Base-by-base conservation (phyloP, 495 filamentous ascomycete genomes). In the Penicillium mononematosum region DNA sequence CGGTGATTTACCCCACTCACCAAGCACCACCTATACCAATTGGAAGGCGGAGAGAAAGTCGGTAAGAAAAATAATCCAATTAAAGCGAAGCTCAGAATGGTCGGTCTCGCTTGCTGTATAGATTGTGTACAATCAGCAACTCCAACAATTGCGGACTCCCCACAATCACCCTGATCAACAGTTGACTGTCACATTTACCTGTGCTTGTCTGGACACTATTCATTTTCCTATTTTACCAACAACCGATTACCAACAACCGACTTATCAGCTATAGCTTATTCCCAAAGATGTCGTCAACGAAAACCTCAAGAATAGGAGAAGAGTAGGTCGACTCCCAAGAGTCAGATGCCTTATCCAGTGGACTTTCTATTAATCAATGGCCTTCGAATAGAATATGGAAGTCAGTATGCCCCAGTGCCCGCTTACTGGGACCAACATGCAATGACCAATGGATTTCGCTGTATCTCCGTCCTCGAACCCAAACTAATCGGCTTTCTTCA, bases 221-320 rank as follows among this genome's bases (percentile, higher is more conserved):
- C 17, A 9, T 27, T 52, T 17, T 43, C 3, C n/a, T 43, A 11
- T 38, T 36, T 10, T 10, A 10, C 31, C 38, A 10, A 31, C 20
- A 45, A n/a, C 38, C n/a, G n/a, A n/a, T n/a, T n/a, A n/a, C n/a
- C n/a, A n/a, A n/a, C n/a, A n/a, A n/a, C n/a, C n/a, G n/a, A n/a
- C n/a, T n/a, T 25, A 25, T 25, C 24, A 12, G 29, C 16, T 43
- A 41, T 9, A 48, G 16, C 12, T 29, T 42, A 16, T 6, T 16
- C 9, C 1, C 12, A 11, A 61, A 41, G 29, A 73, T 93, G 90
- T 88, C 92, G 63, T 87, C 84, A 38, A 75, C 71, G 12, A 97
- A 96, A 80, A 90, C 91, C 60, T 89, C 90, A 58, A 88, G 94
- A 62, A 81, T 96, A 70, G 94, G 94, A 69, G 94, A 98, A 87